Evolutionary conservation across 2,329 filamentous ascomycete genomes (phyloP).

Genomic region (Fusarium tricinctum): DNA sequence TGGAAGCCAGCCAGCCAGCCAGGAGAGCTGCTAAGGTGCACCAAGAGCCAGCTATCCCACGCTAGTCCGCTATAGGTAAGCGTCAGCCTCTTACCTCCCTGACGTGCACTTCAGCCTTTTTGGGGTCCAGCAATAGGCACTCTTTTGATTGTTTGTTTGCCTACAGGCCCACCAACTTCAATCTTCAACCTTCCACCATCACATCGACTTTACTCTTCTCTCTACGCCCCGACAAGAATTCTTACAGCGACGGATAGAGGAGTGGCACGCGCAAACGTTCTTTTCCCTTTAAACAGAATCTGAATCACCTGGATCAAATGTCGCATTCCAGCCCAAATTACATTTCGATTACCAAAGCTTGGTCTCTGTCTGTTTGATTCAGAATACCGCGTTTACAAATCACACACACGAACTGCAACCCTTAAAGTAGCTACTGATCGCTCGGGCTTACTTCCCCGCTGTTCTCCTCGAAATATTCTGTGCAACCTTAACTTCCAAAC

Average conservation of each 20-base stretch:
- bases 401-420: conserved; percentile 3
- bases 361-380: conserved; percentile 39
- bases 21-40: conserved; percentile 28
- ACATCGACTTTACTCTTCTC: conserved; percentile 12
- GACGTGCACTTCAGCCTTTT: conserved; percentile 38
- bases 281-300: conserved; percentile 1
- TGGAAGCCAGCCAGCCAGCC: conserved; percentile 21
- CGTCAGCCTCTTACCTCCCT: conserved; percentile 35
- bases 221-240: neutral
- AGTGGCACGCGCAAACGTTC: conserved; percentile 8
- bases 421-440: neutral
- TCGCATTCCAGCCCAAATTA: conserved; percentile 41
- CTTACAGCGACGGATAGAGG: neutral
- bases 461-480: neutral
- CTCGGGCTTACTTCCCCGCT: neutral
- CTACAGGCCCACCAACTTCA: conserved; percentile 4
- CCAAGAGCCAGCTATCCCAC: conserved; percentile 17
- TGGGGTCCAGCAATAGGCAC: conserved; percentile 19
- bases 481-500: neutral
- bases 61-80: conserved; percentile 41
- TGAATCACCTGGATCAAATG: conserved; percentile 43
- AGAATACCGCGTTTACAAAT: conserved; percentile 23
- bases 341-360: conserved; percentile 26
- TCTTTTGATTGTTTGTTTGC: conserved; percentile 25
- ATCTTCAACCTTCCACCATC: conserved; percentile 25